Evolutionary conservation across 2,329 filamentous ascomycete genomes (phyloP).

Genomic region (Arachnomyces sp.): DNA sequence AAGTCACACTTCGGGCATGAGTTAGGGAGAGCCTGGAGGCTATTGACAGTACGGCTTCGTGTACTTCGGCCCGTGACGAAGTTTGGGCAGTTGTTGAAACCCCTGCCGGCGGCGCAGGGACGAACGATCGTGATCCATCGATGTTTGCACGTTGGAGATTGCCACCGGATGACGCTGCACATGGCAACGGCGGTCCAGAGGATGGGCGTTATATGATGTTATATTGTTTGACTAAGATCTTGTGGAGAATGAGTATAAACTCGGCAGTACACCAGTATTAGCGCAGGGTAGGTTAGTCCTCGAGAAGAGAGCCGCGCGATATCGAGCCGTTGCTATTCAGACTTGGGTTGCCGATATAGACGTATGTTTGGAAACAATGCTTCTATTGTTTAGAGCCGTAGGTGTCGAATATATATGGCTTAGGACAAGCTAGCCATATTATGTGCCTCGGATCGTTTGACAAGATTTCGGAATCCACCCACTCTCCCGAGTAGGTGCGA

Average conservation of each 20-base stretch:
- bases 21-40: slow-evolving; percentile 14
- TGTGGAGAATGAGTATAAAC: neutral
- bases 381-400: no score
- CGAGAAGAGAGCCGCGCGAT: no score
- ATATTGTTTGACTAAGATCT: neutral
- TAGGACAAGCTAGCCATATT: no score
- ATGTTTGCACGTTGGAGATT: slow-evolving; percentile 41
- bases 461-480: no score
- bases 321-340: no score
- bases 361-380: no score
- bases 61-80: slow-evolving; percentile 6
- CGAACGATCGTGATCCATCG: slow-evolving; percentile 42
- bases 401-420: no score
- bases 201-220: no score
- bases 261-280: slow-evolving; percentile 2
- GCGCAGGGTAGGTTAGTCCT: neutral
- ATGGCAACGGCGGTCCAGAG: slow-evolving; percentile 23
- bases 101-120: slow-evolving; percentile 31
- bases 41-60: slow-evolving; percentile 8
- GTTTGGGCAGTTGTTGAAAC: slow-evolving; percentile 21
- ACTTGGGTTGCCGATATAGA: no score
- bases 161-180: slow-evolving; percentile 41
- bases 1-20: slow-evolving; percentile 26
- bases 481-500: no score
- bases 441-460: no score